phyloP scores from a whole-genome alignment of 116 monocot genomes.

The Phalaenopsis hybrid region DNA sequence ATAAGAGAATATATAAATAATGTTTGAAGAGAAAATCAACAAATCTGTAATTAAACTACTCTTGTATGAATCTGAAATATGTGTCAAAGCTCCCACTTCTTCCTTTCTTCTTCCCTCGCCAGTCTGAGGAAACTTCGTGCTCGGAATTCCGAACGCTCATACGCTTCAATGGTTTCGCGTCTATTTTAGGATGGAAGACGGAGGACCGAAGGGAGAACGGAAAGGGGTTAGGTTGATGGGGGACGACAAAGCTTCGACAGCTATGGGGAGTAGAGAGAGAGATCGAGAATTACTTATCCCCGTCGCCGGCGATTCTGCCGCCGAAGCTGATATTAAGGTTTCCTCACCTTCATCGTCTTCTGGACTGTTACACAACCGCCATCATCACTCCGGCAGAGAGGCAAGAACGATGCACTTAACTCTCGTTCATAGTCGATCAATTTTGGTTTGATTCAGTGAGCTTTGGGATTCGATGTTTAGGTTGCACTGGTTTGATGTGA shows the following conservation, averaged over 20 bases:
- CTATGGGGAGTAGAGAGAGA: conserved; percentile 36
- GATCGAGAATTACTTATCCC: conserved; percentile 70
- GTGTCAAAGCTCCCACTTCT: too few species aligned
- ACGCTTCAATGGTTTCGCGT: too few species aligned
- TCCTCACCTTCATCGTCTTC: conserved; percentile 24
- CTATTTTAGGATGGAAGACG: too few species aligned
- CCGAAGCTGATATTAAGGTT: conserved; percentile 29
- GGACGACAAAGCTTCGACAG: conserved; percentile 20
- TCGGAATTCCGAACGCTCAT: too few species aligned
- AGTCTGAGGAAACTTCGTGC: too few species aligned
- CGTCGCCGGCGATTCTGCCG: conserved; percentile 22
- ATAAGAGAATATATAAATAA: too few species aligned
- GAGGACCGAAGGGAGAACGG: too few species aligned
- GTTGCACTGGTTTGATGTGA: not conserved
- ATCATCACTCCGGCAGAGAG: conserved; percentile 60
- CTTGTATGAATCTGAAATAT: too few species aligned
- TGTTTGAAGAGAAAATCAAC: too few species aligned
- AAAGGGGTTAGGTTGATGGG: conserved; percentile 16
- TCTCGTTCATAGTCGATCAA: not conserved
- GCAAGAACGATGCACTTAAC: conserved; percentile 10
- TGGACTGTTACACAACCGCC: conserved; percentile 11
- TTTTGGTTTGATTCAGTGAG: not conserved
- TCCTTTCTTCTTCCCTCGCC: too few species aligned
- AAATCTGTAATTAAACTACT: too few species aligned
- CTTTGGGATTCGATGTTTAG: conserved; percentile 1